Evolutionary conservation across 371 early-diverging fungal species (phyloP).

Genomic region (Zopfochytrium polystomum): DNA sequence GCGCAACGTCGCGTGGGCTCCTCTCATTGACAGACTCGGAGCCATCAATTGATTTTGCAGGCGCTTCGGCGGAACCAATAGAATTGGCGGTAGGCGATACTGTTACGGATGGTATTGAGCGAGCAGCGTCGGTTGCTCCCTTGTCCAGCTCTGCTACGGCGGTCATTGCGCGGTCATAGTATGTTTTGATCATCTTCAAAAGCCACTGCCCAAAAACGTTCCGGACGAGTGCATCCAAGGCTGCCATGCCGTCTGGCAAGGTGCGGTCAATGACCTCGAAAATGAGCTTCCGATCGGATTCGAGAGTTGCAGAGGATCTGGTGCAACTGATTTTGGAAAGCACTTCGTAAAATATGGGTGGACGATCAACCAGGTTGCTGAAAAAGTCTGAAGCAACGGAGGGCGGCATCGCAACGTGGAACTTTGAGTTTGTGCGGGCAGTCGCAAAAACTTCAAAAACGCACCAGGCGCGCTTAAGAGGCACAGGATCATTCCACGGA

Average conservation of each 20-base stretch:
- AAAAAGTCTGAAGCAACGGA: not conserved
- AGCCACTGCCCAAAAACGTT: not conserved
- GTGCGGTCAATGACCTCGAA: not conserved
- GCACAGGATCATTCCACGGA: conserved; percentile 27
- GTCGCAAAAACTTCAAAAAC: conserved; percentile 14
- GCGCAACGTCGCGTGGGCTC: not conserved
- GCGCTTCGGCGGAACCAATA: too few relatives aligned
- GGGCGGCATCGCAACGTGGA: conserved; percentile 16
- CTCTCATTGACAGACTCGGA: not conserved
- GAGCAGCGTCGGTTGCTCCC: not conserved
- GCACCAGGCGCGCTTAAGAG: conserved; percentile 27
- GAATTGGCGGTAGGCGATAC: too few relatives aligned
- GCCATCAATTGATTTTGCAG: too few relatives aligned
- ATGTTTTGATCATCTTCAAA: not conserved
- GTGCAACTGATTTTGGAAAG: not conserved
- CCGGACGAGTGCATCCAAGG: not conserved
- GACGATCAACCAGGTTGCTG: not conserved
- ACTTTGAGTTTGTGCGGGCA: not conserved
- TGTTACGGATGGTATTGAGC: too few relatives aligned
- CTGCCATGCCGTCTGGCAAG: not conserved
- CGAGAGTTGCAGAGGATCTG: not conserved
- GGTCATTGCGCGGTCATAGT: not conserved
- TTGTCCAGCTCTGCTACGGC: too few relatives aligned
- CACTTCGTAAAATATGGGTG: not conserved
- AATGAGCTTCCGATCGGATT: not conserved